Conservation (phyloP, 1,284 basidiomycete species). For the Mycena sp. region DNA sequence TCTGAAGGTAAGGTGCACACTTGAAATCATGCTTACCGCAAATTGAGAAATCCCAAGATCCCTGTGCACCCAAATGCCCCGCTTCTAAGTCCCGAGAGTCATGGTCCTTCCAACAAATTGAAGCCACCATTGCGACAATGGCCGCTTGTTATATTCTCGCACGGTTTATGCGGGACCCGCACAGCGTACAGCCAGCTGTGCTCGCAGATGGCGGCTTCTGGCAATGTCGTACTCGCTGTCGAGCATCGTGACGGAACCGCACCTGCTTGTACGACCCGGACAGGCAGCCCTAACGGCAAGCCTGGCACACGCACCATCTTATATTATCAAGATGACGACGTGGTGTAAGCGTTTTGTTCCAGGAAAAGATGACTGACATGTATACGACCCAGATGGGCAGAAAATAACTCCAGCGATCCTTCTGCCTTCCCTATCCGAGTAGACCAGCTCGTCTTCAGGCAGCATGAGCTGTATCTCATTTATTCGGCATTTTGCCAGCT, state of each 20-base stretch:
- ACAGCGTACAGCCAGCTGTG: slow-evolving; percentile 82
- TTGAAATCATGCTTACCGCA: too few species aligned
- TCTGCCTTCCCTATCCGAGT: slow-evolving; percentile 58
- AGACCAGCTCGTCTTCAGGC: slow-evolving; percentile 74
- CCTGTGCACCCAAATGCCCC: slow-evolving; percentile 67
- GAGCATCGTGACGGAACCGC: slow-evolving; percentile 84
- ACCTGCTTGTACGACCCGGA: slow-evolving; percentile 51
- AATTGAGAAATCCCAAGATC: slow-evolving; percentile 48
- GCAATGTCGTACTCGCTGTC: slow-evolving; percentile 79
- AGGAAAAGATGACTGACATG: slow-evolving; percentile 6
- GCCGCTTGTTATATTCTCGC: slow-evolving; percentile 84
- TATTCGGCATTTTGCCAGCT: slow-evolving; percentile 55
- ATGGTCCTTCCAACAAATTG: too few species aligned
- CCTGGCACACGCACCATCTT: slow-evolving; percentile 38
- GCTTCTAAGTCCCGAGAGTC: slow-evolving; percentile 52
- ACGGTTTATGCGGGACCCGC: slow-evolving; percentile 81
- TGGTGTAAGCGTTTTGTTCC: slow-evolving; percentile 52
- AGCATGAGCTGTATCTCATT: slow-evolving; percentile 71
- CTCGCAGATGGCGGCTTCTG: slow-evolving; percentile 73
- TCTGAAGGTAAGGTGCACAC: slow-evolving; percentile 54
- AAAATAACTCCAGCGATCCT: slow-evolving; percentile 35
- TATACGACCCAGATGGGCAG: slow-evolving; percentile 25
- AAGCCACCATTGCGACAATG: slow-evolving; percentile 49
- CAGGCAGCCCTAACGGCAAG: slow-evolving; percentile 41
- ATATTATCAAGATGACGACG: slow-evolving; percentile 60